phyloP scores from a whole-genome alignment of 768 basidiomycete genomes.

The Gloeophyllum trabeum region DNA sequence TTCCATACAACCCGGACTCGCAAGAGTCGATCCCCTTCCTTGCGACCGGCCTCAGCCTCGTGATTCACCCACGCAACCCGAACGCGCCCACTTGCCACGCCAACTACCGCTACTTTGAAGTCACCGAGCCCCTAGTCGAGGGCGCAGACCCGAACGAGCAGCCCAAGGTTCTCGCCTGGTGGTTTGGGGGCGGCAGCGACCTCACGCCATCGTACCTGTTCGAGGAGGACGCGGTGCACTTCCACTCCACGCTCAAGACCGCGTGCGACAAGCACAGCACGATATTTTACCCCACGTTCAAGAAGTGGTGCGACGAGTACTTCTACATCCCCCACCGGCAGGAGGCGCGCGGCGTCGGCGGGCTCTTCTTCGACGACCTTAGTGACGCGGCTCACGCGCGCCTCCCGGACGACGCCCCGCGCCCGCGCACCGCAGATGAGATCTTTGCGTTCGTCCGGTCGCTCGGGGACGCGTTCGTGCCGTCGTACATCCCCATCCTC shows the following conservation, averaged over 20 bases:
- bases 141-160: conserved; percentile 16
- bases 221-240: conserved; percentile 78
- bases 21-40: conserved; percentile 77
- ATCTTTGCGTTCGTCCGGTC: conserved; percentile 69
- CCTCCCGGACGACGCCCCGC: conserved; percentile 28
- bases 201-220: conserved; percentile 91
- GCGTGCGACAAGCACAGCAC: conserved; percentile 69
- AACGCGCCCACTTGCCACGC: conserved; percentile 90
- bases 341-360: conserved; percentile 86
- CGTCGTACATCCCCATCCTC: conserved; percentile 86
- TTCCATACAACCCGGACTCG: conserved; percentile 50
- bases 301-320: conserved; percentile 97
- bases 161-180: conserved; percentile 75
- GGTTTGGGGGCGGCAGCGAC: conserved; percentile 97
- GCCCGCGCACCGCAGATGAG: conserved; percentile 50
- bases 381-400: conserved; percentile 52
- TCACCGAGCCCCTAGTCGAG: conserved; percentile 39
- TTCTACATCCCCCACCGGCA: conserved; percentile 84
- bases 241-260: conserved; percentile 67
- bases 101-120: conserved; percentile 97
- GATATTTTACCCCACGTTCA: conserved; percentile 67
- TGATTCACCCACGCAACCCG: conserved; percentile 91
- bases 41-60: conserved; percentile 84
- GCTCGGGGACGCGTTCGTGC: conserved; percentile 74
- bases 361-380: conserved; percentile 95